Conservation (phyloP, 768 basidiomycete genomes). For the Mycena capillaripes region DNA sequence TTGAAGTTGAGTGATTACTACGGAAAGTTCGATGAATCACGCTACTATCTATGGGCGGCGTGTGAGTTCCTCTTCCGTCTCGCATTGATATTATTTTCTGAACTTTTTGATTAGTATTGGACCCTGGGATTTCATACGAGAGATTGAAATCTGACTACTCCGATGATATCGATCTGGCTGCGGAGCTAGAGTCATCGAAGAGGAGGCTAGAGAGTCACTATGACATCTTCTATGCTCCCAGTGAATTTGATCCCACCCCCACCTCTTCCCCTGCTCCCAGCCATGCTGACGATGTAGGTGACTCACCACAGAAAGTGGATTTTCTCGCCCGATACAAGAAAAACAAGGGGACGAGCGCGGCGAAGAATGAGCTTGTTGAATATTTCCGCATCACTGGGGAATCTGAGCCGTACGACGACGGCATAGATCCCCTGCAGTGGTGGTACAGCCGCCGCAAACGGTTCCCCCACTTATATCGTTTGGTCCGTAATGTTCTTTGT, state of each 20-base stretch:
- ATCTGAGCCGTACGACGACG: too few relatives aligned
- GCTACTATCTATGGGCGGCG: slow-evolving; percentile 7
- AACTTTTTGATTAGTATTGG: neutral
- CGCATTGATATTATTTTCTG: neutral
- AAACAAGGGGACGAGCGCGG: too few relatives aligned
- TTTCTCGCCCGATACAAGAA: too few relatives aligned
- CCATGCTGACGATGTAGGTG: too few relatives aligned
- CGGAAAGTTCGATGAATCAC: slow-evolving; percentile 13
- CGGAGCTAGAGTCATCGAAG: neutral
- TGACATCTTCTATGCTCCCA: neutral
- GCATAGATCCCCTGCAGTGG: too few relatives aligned
- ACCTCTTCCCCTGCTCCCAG: neutral
- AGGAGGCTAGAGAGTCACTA: neutral
- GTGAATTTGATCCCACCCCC: neutral
- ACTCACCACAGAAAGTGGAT: too few relatives aligned
- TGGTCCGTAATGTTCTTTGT: too few relatives aligned
- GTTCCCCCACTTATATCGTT: too few relatives aligned
- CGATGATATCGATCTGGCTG: neutral
- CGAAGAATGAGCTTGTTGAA: too few relatives aligned
- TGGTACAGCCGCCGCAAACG: too few relatives aligned
- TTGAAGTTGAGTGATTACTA: slow-evolving; percentile 12
- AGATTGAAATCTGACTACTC: neutral
- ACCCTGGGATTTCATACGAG: slow-evolving; percentile 12
- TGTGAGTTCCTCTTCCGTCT: neutral
- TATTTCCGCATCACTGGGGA: too few relatives aligned